Percentiles rank a stretch among this genome's conserved stretches.
phyloP scores from a whole-genome alignment of 1,284 basidiomycete species.

The Hypsizygus ulmarius region DNA sequence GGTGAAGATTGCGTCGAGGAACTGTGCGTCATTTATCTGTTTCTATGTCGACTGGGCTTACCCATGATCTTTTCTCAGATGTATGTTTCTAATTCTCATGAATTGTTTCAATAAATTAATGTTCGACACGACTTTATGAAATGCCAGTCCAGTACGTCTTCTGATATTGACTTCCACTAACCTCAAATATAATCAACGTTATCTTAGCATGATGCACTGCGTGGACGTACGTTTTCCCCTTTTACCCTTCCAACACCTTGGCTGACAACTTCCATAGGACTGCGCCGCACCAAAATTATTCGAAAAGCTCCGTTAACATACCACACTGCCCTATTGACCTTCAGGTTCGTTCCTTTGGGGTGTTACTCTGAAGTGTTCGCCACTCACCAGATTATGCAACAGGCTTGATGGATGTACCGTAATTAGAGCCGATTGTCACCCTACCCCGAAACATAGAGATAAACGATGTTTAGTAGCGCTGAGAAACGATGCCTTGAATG shows the following conservation, averaged over 20 bases:
- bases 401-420: neutral
- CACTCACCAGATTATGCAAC: neutral
- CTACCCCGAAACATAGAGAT: slow-evolving; percentile 5
- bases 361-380: too few species aligned
- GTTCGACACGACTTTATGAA: neutral
- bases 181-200: slow-evolving; percentile 11
- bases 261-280: slow-evolving; percentile 40
- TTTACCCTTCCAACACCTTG: neutral
- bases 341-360: neutral
- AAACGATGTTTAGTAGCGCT: neutral
- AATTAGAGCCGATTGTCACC: neutral
- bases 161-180: neutral
- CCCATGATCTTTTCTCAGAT: slow-evolving; percentile 33
- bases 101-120: slow-evolving; percentile 15
- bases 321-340: neutral
- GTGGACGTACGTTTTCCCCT: slow-evolving; percentile 62
- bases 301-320: slow-evolving; percentile 51
- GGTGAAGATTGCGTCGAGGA: slow-evolving; percentile 92
- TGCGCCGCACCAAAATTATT: slow-evolving; percentile 84
- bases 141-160: slow-evolving; percentile 61
- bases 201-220: slow-evolving; percentile 84
- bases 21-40: slow-evolving; percentile 46
- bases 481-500: too few species aligned
- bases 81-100: slow-evolving; percentile 38
- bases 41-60: slow-evolving; percentile 9